Percentiles rank a stretch among this genome's conserved stretches.
These are phyloP conservation scores for Coemansia sp. DNA, from an alignment of 192 early-diverging fungal species.

Conservation along the genomic window DNA sequence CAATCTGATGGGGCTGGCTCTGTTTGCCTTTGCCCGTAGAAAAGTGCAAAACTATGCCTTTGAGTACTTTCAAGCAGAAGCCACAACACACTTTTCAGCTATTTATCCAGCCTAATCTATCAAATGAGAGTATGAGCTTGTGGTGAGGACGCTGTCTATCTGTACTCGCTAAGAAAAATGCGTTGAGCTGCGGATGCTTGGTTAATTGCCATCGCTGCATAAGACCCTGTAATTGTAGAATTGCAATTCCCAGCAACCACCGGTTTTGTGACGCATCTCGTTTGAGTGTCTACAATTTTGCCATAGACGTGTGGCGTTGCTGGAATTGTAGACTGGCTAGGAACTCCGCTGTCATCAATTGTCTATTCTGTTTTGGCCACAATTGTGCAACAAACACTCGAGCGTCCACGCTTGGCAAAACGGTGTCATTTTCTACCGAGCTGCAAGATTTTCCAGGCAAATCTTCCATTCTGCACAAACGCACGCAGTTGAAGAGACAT, in stretches of 20 bases:
- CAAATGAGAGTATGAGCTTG: no score
- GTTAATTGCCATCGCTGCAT: neutral
- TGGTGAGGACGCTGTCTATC: no score
- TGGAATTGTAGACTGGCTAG: neutral
- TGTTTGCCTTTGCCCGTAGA: no score
- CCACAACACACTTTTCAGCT: no score
- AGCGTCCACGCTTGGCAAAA: neutral
- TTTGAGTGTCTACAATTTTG: neutral
- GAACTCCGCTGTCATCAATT: neutral
- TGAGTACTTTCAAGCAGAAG: no score
- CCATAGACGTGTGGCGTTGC: neutral
- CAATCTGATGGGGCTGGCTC: no score
- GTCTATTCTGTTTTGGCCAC: neutral
- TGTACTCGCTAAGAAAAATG: neutral
- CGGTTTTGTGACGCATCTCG: neutral
- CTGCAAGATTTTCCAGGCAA: neutral
- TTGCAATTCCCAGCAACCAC: neutral
- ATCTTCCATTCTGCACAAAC: neutral
- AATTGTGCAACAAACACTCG: constrained; percentile 1
- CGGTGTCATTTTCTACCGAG: constrained; percentile 3
- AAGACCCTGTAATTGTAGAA: neutral
- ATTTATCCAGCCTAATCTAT: no score
- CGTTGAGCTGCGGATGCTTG: neutral
- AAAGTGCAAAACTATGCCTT: no score
- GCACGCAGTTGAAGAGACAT: neutral